phyloP scores from a whole-genome alignment of 2,329 filamentous ascomycete genomes.

The Cladophialophora exuberans region DNA sequence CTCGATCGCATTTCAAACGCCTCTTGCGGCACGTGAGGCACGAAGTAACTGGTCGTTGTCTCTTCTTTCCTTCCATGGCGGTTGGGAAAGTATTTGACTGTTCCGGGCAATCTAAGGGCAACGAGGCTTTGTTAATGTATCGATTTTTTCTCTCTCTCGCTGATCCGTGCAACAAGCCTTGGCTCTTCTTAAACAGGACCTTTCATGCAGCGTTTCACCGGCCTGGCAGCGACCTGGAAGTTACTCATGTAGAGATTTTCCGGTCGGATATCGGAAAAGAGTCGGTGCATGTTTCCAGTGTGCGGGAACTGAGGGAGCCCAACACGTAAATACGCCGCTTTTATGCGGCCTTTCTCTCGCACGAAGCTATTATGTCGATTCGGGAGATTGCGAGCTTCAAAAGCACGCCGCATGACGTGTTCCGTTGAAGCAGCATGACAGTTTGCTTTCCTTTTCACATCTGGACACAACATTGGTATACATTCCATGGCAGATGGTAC shows the following conservation, averaged over 20 bases:
- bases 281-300: not conserved
- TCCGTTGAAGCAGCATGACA: no score
- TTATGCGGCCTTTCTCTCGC: not conserved
- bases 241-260: not conserved
- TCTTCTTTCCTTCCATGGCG: slow-evolving; percentile 17
- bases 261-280: slow-evolving; percentile 5
- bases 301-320: no score
- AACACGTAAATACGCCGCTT: no score
- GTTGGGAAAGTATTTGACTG: slow-evolving; percentile 1
- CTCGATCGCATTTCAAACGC: slow-evolving; percentile 23
- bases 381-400: not conserved
- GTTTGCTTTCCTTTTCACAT: no score
- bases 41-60: slow-evolving; percentile 24
- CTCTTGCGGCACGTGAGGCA: slow-evolving; percentile 26
- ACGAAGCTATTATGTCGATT: not conserved
- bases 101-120: not conserved
- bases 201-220: no score
- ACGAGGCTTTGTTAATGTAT: not conserved
- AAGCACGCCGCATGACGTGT: no score
- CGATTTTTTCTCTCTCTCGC: not conserved
- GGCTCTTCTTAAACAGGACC: no score
- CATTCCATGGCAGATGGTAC: no score
- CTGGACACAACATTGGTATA: no score
- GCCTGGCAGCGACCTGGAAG: not conserved
- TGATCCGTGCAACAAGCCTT: not conserved